Evolutionary conservation across 1,284 basidiomycete genomes (phyloP), one percentile per base, ranked within the genome.

Genomic region (Boletus semigastroideus): DNA sequence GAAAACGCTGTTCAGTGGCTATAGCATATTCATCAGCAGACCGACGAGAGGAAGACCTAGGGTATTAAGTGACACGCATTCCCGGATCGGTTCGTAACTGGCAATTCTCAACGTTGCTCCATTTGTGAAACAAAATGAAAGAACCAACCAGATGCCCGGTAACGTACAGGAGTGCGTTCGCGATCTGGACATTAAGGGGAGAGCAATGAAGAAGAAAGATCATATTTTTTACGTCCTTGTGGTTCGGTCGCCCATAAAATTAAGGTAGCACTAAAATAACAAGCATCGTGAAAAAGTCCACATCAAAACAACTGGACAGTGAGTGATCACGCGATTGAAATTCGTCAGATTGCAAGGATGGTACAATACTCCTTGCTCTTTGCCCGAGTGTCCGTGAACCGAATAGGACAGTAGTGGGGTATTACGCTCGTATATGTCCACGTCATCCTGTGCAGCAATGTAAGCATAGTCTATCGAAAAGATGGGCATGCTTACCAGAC

Each of bases 321-420:
- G 25, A 36, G 19, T 46, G 30, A 25, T 49, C 52, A 50, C 48
- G 13, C 45, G 61, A 53, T 51, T 46, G 51, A 69, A 55, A 48
- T 54, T 67, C 53, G 41, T 64, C 53, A 52, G 51, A 62, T 66
- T 69, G 59, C 52, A 52, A 50, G 48, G 42, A 34, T 66, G 41
- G 66, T 70, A 71, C 69, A 55, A 30, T 67, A 69, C 50, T 70
- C 64, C 56, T 71, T 68, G 64, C 48, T 67, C 59, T 54, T 63
- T 56, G 53, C 37, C 34, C 38, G 48, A 50, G 55, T 55, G 55
- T 54, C 56, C 58, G 48, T 52, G 42, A 50, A 57, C 42, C 22
- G 49, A 52, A 56, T 53, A 55, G 54, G 55, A 65, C 53, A 53
- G 48, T 63, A 55, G 49, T 47, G 49, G 65, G 66, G 66, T 67